Base-by-base conservation (phyloP, 1,139 yeast species). In the Protomyces arabidopsidicola region DNA sequence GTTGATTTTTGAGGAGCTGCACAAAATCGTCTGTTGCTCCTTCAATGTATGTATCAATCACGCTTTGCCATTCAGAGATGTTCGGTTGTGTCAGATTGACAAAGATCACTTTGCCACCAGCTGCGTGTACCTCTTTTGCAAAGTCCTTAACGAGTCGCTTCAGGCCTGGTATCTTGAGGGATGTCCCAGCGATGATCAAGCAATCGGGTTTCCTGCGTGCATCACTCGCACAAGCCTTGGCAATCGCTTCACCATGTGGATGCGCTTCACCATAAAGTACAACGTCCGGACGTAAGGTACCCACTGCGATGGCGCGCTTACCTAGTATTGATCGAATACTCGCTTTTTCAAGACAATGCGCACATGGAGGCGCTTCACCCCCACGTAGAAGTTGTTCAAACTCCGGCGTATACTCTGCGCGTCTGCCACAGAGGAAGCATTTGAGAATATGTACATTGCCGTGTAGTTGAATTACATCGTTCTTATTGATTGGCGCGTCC, bases 11-110 rank as follows among this genome's bases (percentile, higher is more conserved):
- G 14, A 42, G 16, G 14, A 42, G 22, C 12, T 20, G 48, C 20
- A 90, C 86, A 84, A 95, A 91, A 45, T 80, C 81, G 73, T 91
- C 98, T 72, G 97, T 88, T 72, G 90, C 97, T 60, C 86, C 77
- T 63, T 84, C 76, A 5, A 91, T 80, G 77, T 91, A 93, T 71
- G 84, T 88, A 71, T 87, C 93, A 55, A 87, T 80, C 61, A 76
- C 76, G 45, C 75, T 79, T 12, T 79, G 79, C 91, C 93, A 87
- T 51, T 64, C 66, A 20, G 52, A 27, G 78, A 77, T 63, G 75
- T 77, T 39, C 78, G 75, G 45, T 78, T 73, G 53, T 76, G 83
- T 62, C 81, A 82, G 67, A 82, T 88, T 88, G 57, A 87, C 79
- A 66, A 85, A 81, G 2, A 88, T 74, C 2, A 86, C 90, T 55